Evolutionary conservation across 2,329 filamentous ascomycete genomes (phyloP), one percentile per base, ranked within the genome.

Genomic region (Leptographium galeiforme): DNA sequence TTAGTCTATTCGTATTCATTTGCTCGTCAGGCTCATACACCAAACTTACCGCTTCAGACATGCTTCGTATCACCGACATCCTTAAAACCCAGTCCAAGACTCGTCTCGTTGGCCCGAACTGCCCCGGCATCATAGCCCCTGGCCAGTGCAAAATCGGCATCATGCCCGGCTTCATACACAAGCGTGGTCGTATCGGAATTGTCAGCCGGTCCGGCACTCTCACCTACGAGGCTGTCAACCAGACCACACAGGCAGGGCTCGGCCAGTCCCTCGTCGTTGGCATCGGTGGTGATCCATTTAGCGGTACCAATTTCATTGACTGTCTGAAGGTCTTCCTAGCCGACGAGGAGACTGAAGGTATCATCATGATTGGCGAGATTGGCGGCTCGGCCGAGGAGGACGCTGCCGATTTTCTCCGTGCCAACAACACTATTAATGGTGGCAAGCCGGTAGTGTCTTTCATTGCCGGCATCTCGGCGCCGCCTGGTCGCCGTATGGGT

Each of bases 341-440:
- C 71, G 93, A 98, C 70, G 79, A 85, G 69, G 89, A 95, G 76
- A 98, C 93, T 41, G 93, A 98, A 68, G 93, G 93, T 68, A 96
- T 98, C 74, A 96, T 98, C 76, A 96, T 98, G 93, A 97, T 98
- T 70, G 93, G 93, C 68, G 93, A 97, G 77, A 97, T 98, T 68
- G 93, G 93, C 72, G 93, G 93, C 59, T 88, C 87, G 57, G 93
- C 93, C 56, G 93, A 98, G 77, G 93, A 98, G 76, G 93, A 98
- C 65, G 93, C 93, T 41, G 91, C 93, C 64, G 93, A 97, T 65
- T 98, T 94, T 79, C 75, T 97, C 68, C 89, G 87, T 77, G 77
- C 82, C 69, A 81, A 93, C 78, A 97, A 98, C 81, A 90, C 83
- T 56, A 76, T 83, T 70, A 86, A 89, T 72, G 77, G 77, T 56